Base-by-base conservation (phyloP, 371 early-diverging fungal species). In the Mucor mucedo region DNA sequence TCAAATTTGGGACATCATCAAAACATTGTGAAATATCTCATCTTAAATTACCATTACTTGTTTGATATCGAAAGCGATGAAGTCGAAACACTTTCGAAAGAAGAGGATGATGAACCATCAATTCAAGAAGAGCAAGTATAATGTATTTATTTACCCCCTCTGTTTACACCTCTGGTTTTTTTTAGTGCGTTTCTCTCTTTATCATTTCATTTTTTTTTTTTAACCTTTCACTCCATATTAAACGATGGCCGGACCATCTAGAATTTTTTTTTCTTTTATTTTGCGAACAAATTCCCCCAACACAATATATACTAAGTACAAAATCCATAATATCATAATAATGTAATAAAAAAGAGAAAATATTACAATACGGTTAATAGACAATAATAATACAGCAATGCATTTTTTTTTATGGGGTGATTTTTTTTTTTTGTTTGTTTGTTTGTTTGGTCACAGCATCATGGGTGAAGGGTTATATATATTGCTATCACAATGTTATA, bases 41-140 rank as follows among this genome's bases (percentile, higher is more conserved):
- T 93, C 28, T 63, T 93, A 30, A 91, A 92, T 59, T 92, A 91
- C 63, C 93, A 93, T 71, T 92, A 92, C 84, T 66, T 93, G 2
- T 93, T 93, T 74, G 88, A 92, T 73, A 82, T 90, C 27, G 93
- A 93, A 62, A 78, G 70, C n/a, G 91, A 91, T 30, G 68, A 82
- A 58, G 16, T 65, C 16, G 66, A 63, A 42, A 60, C 60, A 16
- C 21, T 33, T 44, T 5, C 10, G 5, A 52, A 54, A 29, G 39
- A 55, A 41, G 48, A 66, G 3, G 35, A 55, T 30, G 50, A 64
- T 45, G 38, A 52, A 4, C 10, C 32, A 48, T 6, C 38, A 27
- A 13, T n/a, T 49, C n/a, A 33, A 40, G 52, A 9, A 50, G 14
- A 33, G 2, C 11, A 41, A 57, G 35, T 55, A 55, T 47, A 21